Base-by-base conservation (phyloP, 352 stramenopile species). In the Phytophthora sojae region DNA sequence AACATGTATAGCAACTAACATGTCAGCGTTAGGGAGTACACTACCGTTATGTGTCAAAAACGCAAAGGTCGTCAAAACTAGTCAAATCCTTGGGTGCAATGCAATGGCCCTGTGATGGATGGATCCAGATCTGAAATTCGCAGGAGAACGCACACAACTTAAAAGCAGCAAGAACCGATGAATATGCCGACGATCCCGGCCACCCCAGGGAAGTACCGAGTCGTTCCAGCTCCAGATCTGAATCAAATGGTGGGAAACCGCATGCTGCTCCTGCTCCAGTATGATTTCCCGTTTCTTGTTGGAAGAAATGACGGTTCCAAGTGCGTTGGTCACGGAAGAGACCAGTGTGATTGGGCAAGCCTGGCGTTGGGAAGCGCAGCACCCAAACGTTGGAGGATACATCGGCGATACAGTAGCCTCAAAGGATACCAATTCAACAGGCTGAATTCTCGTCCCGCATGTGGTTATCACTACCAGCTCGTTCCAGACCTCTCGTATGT, bases 251-350 rank as follows among this genome's bases (percentile, higher is more conserved):
- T 32, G 6, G 62, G 73, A 42, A 21, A 6, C 26, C 26, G 26
- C 26, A 29, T 29, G n/a, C 32, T 54, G 17, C 73, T 67, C 39
- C 44, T 72, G 1, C 64, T 71, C 11, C 59, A 74, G 51, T 74
- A 74, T 47, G 56, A 69, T 51, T 73, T 79, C 72, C 57, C 69
- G 52, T 71, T 73, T 74, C 37, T 79, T 15, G 17, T 71, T 53
- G 37, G 9, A 17, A 12, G 37, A 45, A 45, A 45, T 45, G 37
- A 2, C 37, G 15, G 15, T 17, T 12, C 37, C 9, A 45, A 45
- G 37, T 17, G 37, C 9, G 37, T 45, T 17, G 15, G 37, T 45
- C 9, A 17, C 37, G 37, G 37, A 45, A 45, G 2, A 45, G 37
- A 12, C 15, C 15, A 17, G 15, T 4, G 37, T 17, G 9, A 17